phyloP scores from a whole-genome alignment of 2,329 filamentous ascomycete genomes.

The Trichoderma gracile region DNA sequence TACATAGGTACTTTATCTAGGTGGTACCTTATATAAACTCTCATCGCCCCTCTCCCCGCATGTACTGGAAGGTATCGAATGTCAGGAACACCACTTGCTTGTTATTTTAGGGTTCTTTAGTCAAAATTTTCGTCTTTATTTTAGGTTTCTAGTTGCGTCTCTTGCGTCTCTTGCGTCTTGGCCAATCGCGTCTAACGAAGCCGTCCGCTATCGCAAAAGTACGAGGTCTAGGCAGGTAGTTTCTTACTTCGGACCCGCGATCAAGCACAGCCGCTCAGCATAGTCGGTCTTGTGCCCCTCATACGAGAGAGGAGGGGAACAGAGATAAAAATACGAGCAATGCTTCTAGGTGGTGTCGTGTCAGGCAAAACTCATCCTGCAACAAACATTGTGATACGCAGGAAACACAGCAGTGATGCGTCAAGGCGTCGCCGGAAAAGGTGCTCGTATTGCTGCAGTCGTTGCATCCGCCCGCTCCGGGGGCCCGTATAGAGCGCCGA shows the following conservation, averaged over 20 bases:
- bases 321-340: constrained; percentile 14
- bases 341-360: constrained; percentile 3
- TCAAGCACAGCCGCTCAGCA: constrained; percentile 13
- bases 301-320: not conserved
- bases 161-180: not conserved
- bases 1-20: too few relatives aligned
- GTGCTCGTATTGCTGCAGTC: constrained; percentile 17
- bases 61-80: not conserved
- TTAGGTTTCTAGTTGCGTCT: not conserved
- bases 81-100: not conserved
- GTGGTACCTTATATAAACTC: too few relatives aligned
- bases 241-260: not conserved
- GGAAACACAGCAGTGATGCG: not conserved
- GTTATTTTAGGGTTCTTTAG: too few relatives aligned
- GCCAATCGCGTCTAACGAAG: not conserved
- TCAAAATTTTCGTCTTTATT: not conserved
- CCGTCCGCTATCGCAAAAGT: not conserved
- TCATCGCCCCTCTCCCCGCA: not conserved
- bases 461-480: constrained; percentile 9
- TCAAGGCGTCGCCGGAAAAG: constrained; percentile 2
- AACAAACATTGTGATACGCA: not conserved
- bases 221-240: not conserved
- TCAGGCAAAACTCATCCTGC: not conserved
- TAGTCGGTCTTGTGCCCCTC: constrained; percentile 10
- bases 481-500: not conserved